phyloP scores from a whole-genome alignment of 106 monocot genomes.

The Posidonia australis region DNA sequence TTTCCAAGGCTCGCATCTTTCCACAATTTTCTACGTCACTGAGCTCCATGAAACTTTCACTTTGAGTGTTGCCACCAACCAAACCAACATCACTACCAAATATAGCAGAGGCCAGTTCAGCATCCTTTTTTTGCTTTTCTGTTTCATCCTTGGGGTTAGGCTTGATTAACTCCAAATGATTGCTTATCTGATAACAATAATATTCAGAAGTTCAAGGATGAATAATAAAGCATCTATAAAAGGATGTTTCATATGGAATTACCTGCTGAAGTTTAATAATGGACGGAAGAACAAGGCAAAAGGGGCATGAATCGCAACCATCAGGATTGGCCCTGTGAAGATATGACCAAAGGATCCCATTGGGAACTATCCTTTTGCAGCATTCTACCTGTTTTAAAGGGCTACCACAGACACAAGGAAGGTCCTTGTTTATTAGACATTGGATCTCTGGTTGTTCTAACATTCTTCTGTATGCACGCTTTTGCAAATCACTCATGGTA shows the following conservation, averaged over 20 bases:
- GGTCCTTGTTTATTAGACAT: constrained; percentile 81
- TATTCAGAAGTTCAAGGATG: background rate
- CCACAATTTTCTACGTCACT: constrained; percentile 93
- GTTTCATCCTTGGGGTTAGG: constrained; percentile 83
- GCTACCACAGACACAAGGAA: constrained; percentile 87
- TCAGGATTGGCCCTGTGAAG: constrained; percentile 84
- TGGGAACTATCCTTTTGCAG: constrained; percentile 64
- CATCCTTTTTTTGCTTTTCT: constrained; percentile 94
- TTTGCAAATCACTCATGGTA: constrained; percentile 91
- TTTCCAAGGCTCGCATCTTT: constrained; percentile 85
- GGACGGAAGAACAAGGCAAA: constrained; percentile 95
- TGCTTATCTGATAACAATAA: constrained; percentile 59
- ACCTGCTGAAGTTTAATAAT: constrained; percentile 96
- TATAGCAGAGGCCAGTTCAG: constrained; percentile 70
- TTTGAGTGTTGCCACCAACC: constrained; percentile 65
- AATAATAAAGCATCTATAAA: constrained; percentile 1
- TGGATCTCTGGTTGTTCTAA: constrained; percentile 86
- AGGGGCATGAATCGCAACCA: constrained; percentile 89
- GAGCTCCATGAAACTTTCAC: constrained; percentile 90
- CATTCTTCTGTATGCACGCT: constrained; percentile 88
- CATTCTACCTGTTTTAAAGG: constrained; percentile 83
- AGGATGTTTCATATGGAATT: constrained; percentile 1
- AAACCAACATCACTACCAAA: constrained; percentile 67
- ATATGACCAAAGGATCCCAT: constrained; percentile 92
- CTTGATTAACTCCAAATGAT: constrained; percentile 95